Evolutionary conservation across 2,329 filamentous ascomycete genomes (phyloP), one percentile per base, ranked within the genome.

Genomic region (Sporothrix sp.): DNA sequence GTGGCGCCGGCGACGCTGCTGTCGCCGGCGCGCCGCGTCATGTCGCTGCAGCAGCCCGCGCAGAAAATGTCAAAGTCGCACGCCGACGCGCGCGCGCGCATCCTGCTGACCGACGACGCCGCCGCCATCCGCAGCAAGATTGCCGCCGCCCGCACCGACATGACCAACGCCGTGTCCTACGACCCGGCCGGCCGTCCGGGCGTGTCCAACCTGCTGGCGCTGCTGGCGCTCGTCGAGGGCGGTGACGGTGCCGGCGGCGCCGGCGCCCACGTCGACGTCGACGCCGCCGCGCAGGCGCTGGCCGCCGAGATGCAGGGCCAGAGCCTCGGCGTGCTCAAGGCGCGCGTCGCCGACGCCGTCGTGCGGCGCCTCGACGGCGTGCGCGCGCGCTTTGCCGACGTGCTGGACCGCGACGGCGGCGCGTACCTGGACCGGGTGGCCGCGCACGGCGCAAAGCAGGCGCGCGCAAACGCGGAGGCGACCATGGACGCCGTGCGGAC

Each of bases 1-100:
- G 63, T 75, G 1, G 87, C 89, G 0, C 71, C 84, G 58, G 85
- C 85, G 1, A 58, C 56, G 1, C 69, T 94, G 37, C 76, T 87
- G 25, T 85, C 84, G n/a, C 82, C 86, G 4, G 79, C 85, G 2
- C 87, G 85, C 60, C 81, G 91, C 54, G 77, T 98, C 55, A 97
- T 96, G 90, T 95, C 89, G 16, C 78, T 98, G 20, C 81, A 78
- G 47, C 72, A 87, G 10, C 91, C 93, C 0, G 69, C 66, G 0
- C 73, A 78, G 48, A 98, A 98, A 65, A 98, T 98, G 93, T 95
- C 89, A 51, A 98, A 98, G 67, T 95, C 89, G 1, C 76, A 88
- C 59, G 62, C 74, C 0, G 79, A 85, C 58, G 73, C 77, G 3
- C 78, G 76, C 45, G 94, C 88, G 7, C 78, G 88, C 16, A 94